Conservation (phyloP, 345 rosid species). For the Gossypium raimondii region DNA sequence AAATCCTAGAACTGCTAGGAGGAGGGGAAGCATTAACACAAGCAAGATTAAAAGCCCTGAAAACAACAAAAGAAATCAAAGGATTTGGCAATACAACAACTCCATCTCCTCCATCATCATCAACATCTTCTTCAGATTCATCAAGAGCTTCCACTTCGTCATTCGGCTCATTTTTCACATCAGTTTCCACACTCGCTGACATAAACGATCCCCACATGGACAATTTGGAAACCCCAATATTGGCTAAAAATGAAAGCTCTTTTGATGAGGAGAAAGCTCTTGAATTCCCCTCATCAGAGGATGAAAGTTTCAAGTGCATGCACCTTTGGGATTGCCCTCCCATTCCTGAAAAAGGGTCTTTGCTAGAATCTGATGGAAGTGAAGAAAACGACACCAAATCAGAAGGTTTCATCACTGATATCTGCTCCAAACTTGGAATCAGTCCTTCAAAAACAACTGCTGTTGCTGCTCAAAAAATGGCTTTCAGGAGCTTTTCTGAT, state of each 20-base stretch:
- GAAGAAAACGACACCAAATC: conserved; percentile 1
- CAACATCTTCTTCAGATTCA: conserved; percentile 22
- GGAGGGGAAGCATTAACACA: conserved; percentile 35
- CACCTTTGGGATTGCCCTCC: conserved; percentile 25
- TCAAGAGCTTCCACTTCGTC: conserved; percentile 22
- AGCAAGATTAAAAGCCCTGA: conserved; percentile 45
- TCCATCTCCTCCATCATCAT: conserved; percentile 17
- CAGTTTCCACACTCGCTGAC: conserved; percentile 17
- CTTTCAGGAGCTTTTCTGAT: background rate
- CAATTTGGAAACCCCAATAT: conserved; percentile 3
- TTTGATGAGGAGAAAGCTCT: background rate
- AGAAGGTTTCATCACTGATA: conserved; percentile 26
- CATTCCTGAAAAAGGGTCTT: conserved; percentile 30
- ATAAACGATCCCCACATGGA: background rate
- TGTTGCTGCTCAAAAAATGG: background rate
- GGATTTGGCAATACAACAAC: conserved; percentile 44
- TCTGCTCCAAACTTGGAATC: conserved; percentile 29
- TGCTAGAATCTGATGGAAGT: conserved; percentile 25
- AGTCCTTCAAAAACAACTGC: background rate
- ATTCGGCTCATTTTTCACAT: conserved; percentile 25
- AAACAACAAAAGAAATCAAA: conserved; percentile 44
- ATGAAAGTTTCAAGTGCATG: background rate
- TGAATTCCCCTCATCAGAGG: background rate
- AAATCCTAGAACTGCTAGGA: conserved; percentile 22
- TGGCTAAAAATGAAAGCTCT: conserved; percentile 1